Percentiles rank a stretch among this genome's conserved stretches.
Evolutionary conservation across 164 flowering plant species (phyloP).

Genomic region (Aristolochia fimbriata): DNA sequence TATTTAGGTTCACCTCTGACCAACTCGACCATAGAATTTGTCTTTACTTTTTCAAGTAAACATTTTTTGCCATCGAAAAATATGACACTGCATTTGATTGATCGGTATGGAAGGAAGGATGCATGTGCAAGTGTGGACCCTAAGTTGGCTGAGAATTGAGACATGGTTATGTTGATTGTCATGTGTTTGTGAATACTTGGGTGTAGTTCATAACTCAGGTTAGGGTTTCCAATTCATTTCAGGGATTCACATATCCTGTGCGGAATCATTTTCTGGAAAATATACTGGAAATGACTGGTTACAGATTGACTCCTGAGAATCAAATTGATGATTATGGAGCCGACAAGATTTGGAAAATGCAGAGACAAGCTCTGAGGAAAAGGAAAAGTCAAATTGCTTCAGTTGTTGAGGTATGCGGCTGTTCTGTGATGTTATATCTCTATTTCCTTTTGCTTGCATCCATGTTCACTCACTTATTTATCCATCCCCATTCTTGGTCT

Average conservation of each 20-base stretch:
- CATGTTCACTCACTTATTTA: neutral
- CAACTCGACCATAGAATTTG: too few species aligned
- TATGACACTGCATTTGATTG: too few species aligned
- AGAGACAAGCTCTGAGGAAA: conserved; percentile 70
- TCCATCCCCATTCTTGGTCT: neutral
- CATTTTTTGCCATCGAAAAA: too few species aligned
- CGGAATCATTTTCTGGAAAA: conserved; percentile 72
- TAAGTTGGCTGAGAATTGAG: too few species aligned
- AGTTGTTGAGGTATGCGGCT: conserved; percentile 60
- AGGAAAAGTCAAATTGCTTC: conserved; percentile 91
- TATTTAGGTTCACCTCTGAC: too few species aligned
- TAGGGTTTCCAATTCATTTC: conserved; percentile 7
- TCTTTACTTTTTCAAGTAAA: too few species aligned
- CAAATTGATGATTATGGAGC: conserved; percentile 96
- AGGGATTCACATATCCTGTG: conserved; percentile 94
- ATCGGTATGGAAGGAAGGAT: too few species aligned
- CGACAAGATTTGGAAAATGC: conserved; percentile 79
- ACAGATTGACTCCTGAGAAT: conserved; percentile 64
- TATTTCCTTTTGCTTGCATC: neutral
- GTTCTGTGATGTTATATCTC: conserved; percentile 1
- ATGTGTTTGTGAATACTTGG: too few species aligned
- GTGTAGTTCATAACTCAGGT: too few species aligned
- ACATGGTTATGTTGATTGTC: too few species aligned
- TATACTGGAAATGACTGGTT: conserved; percentile 78
- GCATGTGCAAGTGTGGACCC: too few species aligned